These are phyloP conservation scores for Naganishia sp. DNA, from an alignment of 1,284 basidiomycete species.

Conservation along the genomic window DNA sequence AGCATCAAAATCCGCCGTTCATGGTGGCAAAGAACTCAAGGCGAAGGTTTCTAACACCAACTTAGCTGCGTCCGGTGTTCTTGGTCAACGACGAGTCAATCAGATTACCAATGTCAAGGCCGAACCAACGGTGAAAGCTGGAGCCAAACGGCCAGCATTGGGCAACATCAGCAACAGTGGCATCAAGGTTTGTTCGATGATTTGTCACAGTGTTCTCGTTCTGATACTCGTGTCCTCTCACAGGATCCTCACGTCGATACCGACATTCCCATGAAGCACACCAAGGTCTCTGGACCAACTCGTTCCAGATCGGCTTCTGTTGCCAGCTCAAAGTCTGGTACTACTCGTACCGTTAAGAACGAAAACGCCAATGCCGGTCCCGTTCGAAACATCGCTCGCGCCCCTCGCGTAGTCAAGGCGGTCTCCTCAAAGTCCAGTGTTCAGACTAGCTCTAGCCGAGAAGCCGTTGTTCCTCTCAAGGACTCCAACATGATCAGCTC, in stretches of 20 bases:
- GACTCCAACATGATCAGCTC: conserved; percentile 44
- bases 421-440: conserved; percentile 20
- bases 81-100: conserved; percentile 14
- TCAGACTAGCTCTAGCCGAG: conserved; percentile 16
- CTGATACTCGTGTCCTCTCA: conserved; percentile 27
- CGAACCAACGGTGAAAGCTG: conserved; percentile 26
- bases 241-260: conserved; percentile 39
- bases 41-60: conserved; percentile 22
- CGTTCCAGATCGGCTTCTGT: conserved; percentile 29
- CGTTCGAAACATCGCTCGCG: conserved; percentile 19
- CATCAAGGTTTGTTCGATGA: conserved; percentile 34
- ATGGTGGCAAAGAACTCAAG: conserved; percentile 24
- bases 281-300: conserved; percentile 36
- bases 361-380: conserved; percentile 14
- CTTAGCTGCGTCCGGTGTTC: conserved; percentile 19
- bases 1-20: conserved; percentile 17
- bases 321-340: conserved; percentile 19
- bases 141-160: conserved; percentile 32
- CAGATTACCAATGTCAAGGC: conserved; percentile 14
- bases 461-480: conserved; percentile 5
- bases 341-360: conserved; percentile 15
- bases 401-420: conserved; percentile 9
- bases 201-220: conserved; percentile 18
- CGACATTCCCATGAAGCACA: conserved; percentile 48
- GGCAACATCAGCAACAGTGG: conserved; percentile 34